Percentiles rank a stretch among this genome's conserved stretches.
These are phyloP conservation scores for Paraphoma sp. DNA, from an alignment of 2,329 filamentous ascomycete genomes.

Conservation along the genomic window DNA sequence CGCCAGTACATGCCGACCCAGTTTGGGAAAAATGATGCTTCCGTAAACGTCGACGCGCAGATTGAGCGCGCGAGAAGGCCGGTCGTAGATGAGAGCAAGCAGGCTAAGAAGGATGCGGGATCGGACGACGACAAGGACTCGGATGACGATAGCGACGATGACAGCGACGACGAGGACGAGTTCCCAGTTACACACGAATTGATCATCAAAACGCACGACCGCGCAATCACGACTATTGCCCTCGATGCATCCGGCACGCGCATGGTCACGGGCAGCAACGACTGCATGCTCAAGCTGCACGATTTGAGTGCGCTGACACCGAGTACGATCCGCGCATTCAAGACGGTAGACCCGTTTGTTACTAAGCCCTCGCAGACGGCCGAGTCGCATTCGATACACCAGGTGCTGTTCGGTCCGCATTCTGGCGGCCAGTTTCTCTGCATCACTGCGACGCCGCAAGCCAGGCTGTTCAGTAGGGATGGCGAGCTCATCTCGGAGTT, in stretches of 20 bases:
- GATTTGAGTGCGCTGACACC: conserved; percentile 97
- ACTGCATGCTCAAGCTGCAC: conserved; percentile 90
- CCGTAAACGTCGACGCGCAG: conserved; percentile 77
- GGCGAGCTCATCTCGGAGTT: conserved; percentile 87
- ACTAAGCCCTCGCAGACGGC: conserved; percentile 73
- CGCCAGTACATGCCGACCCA: conserved; percentile 78
- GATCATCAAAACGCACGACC: conserved; percentile 88
- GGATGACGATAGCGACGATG: conserved; percentile 64
- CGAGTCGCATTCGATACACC: conserved; percentile 88
- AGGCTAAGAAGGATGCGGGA: conserved; percentile 33
- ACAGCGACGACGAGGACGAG: conserved; percentile 76
- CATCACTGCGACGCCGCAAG: conserved; percentile 86
- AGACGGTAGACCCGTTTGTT: conserved; percentile 84
- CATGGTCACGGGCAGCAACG: conserved; percentile 87
- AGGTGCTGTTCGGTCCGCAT: conserved; percentile 83
- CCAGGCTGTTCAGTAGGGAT: conserved; percentile 87
- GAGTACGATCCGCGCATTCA: conserved; percentile 92
- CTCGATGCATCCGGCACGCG: conserved; percentile 85
- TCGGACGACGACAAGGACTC: conserved; percentile 42
- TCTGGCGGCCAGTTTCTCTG: conserved; percentile 84
- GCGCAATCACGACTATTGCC: conserved; percentile 81
- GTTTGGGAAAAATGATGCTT: conserved; percentile 82
- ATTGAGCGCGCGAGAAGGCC: conserved; percentile 78
- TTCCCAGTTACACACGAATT: conserved; percentile 94
- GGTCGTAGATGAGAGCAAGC: conserved; percentile 48